phyloP scores from a whole-genome alignment of 306 rosid genomes.

The Fagus crenata region DNA sequence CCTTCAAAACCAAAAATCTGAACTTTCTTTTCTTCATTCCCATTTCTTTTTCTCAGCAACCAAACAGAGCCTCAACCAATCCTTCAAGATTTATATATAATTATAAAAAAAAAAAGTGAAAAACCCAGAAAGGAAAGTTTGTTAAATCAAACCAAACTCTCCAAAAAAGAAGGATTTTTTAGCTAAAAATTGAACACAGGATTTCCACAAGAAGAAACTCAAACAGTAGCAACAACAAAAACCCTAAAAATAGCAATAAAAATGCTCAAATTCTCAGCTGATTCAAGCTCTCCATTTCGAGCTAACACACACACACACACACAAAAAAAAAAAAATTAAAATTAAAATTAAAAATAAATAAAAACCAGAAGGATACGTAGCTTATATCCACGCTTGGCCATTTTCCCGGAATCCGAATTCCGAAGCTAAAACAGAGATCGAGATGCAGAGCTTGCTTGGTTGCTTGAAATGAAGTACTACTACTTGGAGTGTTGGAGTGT shows the following conservation, averaged over 20 bases:
- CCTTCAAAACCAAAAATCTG: constrained; percentile 1
- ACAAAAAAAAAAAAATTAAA: neutral
- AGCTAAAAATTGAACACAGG: neutral
- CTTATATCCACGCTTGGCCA: constrained; percentile 94
- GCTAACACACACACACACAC: too few species aligned
- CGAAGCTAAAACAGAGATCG: constrained; percentile 33
- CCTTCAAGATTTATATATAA: neutral
- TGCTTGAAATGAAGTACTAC: too few species aligned
- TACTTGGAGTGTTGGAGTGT: too few species aligned
- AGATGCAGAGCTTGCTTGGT: neutral
- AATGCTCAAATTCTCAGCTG: constrained; percentile 22
- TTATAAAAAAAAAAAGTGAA: too few species aligned
- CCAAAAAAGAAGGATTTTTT: neutral
- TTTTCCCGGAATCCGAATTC: constrained; percentile 36
- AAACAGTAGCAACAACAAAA: constrained; percentile 15
- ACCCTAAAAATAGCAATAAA: constrained; percentile 9
- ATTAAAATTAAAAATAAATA: neutral
- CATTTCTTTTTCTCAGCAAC: constrained; percentile 20
- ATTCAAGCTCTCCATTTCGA: constrained; percentile 31
- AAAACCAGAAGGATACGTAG: constrained; percentile 79
- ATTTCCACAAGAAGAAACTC: constrained; percentile 17
- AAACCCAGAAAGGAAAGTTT: constrained; percentile 4
- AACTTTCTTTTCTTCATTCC: neutral
- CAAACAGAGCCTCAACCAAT: constrained; percentile 13
- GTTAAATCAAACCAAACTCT: neutral